Evolutionary conservation across 2,329 filamentous ascomycete species (phyloP).

Genomic region (Apiospora aurea): DNA sequence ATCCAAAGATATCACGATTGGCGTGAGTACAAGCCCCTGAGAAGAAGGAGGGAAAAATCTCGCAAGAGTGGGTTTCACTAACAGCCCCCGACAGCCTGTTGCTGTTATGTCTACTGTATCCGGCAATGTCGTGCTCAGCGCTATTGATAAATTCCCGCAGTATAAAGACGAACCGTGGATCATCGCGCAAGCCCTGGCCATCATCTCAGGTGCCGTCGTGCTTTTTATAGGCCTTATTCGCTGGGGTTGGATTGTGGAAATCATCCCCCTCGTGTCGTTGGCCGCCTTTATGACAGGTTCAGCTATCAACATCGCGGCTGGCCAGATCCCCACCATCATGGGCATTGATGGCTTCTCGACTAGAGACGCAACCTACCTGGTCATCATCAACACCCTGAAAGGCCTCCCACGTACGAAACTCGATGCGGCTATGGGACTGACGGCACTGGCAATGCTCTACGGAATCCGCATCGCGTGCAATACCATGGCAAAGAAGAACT

Average conservation of each 20-base stretch:
- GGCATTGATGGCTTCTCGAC: conserved; percentile 80
- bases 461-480: conserved; percentile 72
- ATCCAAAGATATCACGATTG: conserved; percentile 98
- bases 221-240: conserved; percentile 79
- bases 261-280: conserved; percentile 89
- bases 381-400: conserved; percentile 84
- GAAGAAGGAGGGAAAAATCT: not conserved
- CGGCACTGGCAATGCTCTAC: conserved; percentile 80
- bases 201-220: conserved; percentile 81
- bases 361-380: conserved; percentile 78
- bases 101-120: conserved; percentile 94
- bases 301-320: conserved; percentile 84
- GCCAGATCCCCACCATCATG: conserved; percentile 83
- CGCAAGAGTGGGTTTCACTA: conserved; percentile 27
- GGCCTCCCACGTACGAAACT: conserved; percentile 69
- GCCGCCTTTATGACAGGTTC: conserved; percentile 98
- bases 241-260: conserved; percentile 88
- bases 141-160: conserved; percentile 62
- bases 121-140: conserved; percentile 78
- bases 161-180: conserved; percentile 59
- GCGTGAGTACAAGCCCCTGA: conserved; percentile 62
- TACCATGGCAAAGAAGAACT: conserved; percentile 71
- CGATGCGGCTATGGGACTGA: conserved; percentile 91
- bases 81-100: conserved; percentile 68
- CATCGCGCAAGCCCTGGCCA: conserved; percentile 78